These are phyloP conservation scores for Ganoderma resinaceum DNA, from an alignment of 1,284 basidiomycete genomes.

Conservation along the genomic window DNA sequence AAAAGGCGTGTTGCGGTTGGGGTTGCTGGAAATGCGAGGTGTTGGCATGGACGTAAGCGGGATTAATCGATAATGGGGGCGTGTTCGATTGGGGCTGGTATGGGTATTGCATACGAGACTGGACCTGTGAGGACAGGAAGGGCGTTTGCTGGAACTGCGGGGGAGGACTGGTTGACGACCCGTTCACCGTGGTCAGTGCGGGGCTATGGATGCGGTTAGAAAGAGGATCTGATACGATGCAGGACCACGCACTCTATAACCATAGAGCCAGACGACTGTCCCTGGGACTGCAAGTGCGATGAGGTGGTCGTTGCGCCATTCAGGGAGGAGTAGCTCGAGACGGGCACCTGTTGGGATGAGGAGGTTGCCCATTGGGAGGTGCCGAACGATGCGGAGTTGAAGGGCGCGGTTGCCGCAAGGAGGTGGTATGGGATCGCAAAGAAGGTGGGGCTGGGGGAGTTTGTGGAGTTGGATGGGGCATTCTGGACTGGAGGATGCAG, in stretches of 20 bases:
- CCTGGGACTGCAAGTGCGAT: constrained; percentile 36
- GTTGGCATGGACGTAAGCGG: constrained; percentile 40
- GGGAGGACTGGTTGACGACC: constrained; percentile 40
- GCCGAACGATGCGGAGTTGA: constrained; percentile 60
- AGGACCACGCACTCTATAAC: constrained; percentile 59
- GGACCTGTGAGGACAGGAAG: constrained; percentile 39
- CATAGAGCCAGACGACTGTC: constrained; percentile 38
- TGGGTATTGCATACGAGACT: constrained; percentile 45
- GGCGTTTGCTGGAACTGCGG: constrained; percentile 46
- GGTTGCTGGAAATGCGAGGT: constrained; percentile 45
- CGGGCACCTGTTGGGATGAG: constrained; percentile 56
- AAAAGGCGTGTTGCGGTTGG: constrained; percentile 41
- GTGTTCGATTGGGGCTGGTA: constrained; percentile 48
- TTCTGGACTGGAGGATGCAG: constrained; percentile 31
- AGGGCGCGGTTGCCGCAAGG: constrained; percentile 51
- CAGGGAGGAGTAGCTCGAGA: constrained; percentile 76
- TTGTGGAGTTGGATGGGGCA: constrained; percentile 40
- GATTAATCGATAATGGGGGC: constrained; percentile 43
- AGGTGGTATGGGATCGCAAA: constrained; percentile 43
- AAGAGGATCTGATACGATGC: not conserved
- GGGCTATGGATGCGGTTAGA: constrained; percentile 46
- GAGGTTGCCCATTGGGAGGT: constrained; percentile 50
- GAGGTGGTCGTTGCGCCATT: constrained; percentile 69
- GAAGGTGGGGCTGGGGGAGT: constrained; percentile 48
- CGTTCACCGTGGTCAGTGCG: constrained; percentile 56